Conservation (phyloP, 2,329 filamentous ascomycete genomes). For the Cucurbitaria berberidis region DNA sequence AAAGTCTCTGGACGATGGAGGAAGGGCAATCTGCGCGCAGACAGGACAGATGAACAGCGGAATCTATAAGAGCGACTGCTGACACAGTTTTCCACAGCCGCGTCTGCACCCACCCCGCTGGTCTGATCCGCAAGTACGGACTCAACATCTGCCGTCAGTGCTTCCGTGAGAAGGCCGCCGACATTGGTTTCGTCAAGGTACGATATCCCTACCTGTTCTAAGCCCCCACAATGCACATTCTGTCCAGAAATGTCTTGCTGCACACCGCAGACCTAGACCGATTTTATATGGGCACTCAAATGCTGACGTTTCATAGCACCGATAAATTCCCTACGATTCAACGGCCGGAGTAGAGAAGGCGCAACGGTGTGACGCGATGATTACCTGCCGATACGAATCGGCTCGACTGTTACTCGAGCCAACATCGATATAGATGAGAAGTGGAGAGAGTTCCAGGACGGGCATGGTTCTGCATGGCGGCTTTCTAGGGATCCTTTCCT, state of each 20-base stretch:
- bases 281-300: too few relatives aligned
- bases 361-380: slow-evolving; percentile 39
- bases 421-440: slow-evolving; percentile 15
- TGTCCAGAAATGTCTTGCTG: too few relatives aligned
- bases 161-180: slow-evolving; percentile 71
- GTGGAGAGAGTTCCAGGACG: slow-evolving; percentile 8
- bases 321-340: slow-evolving; percentile 38
- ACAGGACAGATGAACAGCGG: neutral
- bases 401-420: slow-evolving; percentile 16
- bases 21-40: neutral
- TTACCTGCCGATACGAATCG: slow-evolving; percentile 34
- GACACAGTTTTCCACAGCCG: slow-evolving; percentile 61
- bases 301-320: slow-evolving; percentile 38
- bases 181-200: slow-evolving; percentile 75
- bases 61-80: slow-evolving; percentile 26
- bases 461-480: slow-evolving; percentile 34
- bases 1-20: neutral
- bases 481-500: slow-evolving; percentile 25
- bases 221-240: neutral
- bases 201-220: slow-evolving; percentile 13
- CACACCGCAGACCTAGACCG: too few relatives aligned
- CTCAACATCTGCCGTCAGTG: slow-evolving; percentile 80
- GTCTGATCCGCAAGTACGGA: slow-evolving; percentile 99
- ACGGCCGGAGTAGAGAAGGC: slow-evolving; percentile 37
- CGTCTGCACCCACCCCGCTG: slow-evolving; percentile 92